Evolutionary conservation across 148 eudicot species (phyloP).

Genomic region (Silene conica): DNA sequence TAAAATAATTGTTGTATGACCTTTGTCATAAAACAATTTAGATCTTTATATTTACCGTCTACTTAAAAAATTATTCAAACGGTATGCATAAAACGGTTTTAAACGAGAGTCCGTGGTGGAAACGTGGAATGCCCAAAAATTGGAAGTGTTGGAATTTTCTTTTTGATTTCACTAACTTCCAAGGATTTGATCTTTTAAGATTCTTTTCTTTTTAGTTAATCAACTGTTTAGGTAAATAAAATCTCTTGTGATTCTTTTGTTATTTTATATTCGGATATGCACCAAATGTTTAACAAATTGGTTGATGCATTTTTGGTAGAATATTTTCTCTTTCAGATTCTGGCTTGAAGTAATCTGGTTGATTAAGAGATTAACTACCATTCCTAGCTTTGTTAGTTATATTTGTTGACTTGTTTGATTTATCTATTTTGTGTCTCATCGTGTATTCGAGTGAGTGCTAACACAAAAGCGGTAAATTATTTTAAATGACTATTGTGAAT

Average conservation of each 20-base stretch:
- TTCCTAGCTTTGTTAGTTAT: conserved; percentile 5
- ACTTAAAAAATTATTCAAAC: too few species aligned
- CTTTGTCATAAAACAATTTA: too few species aligned
- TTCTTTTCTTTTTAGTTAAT: neutral
- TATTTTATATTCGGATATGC: conserved; percentile 5
- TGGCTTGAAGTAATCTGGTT: neutral
- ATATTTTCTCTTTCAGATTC: neutral
- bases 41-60: too few species aligned
- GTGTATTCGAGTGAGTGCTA: too few species aligned
- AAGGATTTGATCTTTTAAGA: neutral
- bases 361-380: conserved; percentile 2
- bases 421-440: neutral
- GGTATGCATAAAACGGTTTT: too few species aligned
- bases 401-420: neutral
- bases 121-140: too few species aligned
- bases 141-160: neutral
- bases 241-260: conserved; percentile 14
- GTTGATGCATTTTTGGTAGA: conserved; percentile 1
- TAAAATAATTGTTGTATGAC: too few species aligned
- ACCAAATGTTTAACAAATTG: conserved; percentile 13
- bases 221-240: neutral
- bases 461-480: too few species aligned
- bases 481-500: too few species aligned
- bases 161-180: neutral
- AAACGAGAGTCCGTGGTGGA: too few species aligned